A percentile compares a stretch with the other conserved stretches of the same genome.
Evolutionary conservation across 2,329 filamentous ascomycete genomes (phyloP).

Genomic region (Trichoderma guizhouense): DNA sequence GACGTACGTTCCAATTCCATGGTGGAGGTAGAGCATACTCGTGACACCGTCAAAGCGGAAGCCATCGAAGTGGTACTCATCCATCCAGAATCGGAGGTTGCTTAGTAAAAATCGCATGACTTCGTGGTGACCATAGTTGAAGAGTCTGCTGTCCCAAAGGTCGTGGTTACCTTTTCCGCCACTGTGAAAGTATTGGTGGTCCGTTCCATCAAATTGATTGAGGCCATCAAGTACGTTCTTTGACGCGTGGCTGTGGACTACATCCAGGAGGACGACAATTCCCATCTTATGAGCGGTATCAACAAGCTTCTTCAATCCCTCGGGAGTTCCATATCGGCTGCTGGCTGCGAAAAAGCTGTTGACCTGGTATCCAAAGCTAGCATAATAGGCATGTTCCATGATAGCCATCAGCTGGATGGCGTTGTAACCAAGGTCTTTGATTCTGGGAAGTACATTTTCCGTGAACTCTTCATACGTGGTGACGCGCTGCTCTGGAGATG

Average conservation of each 20-base stretch:
- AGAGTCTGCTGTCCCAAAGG: constrained; percentile 91
- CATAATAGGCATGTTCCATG: constrained; percentile 99
- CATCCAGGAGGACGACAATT: constrained; percentile 85
- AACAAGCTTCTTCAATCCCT: constrained; percentile 94
- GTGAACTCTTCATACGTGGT: constrained; percentile 98
- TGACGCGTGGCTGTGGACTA: constrained; percentile 96
- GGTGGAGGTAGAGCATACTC: constrained; percentile 94
- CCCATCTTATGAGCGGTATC: constrained; percentile 92
- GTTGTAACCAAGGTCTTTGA: constrained; percentile 89
- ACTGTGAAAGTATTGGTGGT: constrained; percentile 93
- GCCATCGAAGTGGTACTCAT: constrained; percentile 93
- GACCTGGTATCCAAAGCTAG: constrained; percentile 97
- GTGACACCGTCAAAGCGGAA: constrained; percentile 98
- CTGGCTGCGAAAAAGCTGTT: constrained; percentile 99
- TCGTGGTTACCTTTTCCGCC: constrained; percentile 84
- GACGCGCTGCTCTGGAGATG: constrained; percentile 82
- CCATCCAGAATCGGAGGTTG: constrained; percentile 98
- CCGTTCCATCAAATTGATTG: constrained; percentile 93
- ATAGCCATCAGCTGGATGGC: constrained; percentile 98
- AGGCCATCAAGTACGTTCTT: constrained; percentile 95
- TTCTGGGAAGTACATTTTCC: constrained; percentile 82
- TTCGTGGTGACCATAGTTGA: constrained; percentile 95
- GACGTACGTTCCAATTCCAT: constrained; percentile 90
- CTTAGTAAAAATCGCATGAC: constrained; percentile 93
- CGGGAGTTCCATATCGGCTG: constrained; percentile 88